phyloP scores from a whole-genome alignment of 306 rosid genomes.

The Datisca glomerata region DNA sequence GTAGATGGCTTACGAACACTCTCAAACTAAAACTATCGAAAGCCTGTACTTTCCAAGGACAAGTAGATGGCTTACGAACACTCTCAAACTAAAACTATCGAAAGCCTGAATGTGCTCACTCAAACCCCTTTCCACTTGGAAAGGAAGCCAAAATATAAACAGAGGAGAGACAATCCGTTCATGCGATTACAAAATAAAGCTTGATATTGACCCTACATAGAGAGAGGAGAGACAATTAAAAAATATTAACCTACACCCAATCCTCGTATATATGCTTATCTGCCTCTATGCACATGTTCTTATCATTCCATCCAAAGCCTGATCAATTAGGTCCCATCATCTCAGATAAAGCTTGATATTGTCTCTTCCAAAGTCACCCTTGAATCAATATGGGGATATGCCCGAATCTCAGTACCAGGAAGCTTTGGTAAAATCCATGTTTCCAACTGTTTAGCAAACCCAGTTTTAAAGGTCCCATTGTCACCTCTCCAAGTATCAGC shows the following conservation, averaged over 20 bases:
- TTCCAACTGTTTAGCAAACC: not conserved
- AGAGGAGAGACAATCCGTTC: too few species aligned
- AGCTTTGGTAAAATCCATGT: not conserved
- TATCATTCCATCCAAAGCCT: not conserved
- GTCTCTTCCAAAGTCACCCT: not conserved
- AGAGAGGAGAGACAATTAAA: too few species aligned
- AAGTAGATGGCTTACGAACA: too few species aligned
- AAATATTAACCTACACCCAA: not conserved
- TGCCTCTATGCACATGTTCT: not conserved
- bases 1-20: too few species aligned
- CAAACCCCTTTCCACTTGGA: too few species aligned
- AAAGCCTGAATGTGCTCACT: too few species aligned
- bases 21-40: too few species aligned
- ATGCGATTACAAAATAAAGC: too few species aligned
- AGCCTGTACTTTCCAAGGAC: too few species aligned
- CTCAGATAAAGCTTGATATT: not conserved
- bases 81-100: too few species aligned
- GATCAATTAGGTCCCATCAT: not conserved
- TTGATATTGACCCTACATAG: too few species aligned
- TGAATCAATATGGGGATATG: not conserved
- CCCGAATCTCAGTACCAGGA: not conserved
- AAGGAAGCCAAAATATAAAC: too few species aligned
- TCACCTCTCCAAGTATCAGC: not conserved
- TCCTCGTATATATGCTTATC: not conserved
- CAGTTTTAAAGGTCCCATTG: not conserved